These are phyloP conservation scores for Microcos paniculata DNA, from an alignment of 345 rosid genomes.

Conservation along the genomic window DNA sequence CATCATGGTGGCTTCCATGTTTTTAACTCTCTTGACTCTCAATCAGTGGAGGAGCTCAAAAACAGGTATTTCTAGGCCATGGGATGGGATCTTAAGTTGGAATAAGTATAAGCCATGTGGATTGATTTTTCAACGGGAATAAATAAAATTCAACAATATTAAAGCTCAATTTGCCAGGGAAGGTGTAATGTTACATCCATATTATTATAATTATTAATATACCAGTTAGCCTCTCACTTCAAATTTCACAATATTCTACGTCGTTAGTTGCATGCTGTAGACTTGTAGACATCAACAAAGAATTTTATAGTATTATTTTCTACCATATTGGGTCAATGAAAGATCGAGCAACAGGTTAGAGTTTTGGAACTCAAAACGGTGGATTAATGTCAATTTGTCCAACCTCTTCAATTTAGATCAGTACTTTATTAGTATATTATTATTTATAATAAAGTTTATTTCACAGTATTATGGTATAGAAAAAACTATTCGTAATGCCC, in stretches of 20 bases:
- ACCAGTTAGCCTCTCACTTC: neutral
- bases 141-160: neutral
- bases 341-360: too few species aligned
- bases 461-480: too few species aligned
- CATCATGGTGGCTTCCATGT: conserved; percentile 6
- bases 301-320: neutral
- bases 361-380: too few species aligned
- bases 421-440: too few species aligned
- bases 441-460: too few species aligned
- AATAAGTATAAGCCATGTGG: neutral
- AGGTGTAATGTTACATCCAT: neutral
- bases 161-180: neutral
- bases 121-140: neutral
- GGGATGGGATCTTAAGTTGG: neutral
- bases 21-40: neutral
- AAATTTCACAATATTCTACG: neutral
- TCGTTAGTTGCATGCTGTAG: neutral
- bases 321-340: neutral
- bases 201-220: neutral
- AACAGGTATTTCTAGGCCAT: neutral
- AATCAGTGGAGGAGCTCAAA: too few species aligned
- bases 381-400: too few species aligned
- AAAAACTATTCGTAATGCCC: too few species aligned
- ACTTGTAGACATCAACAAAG: neutral
- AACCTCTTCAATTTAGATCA: too few species aligned